Evolutionary conservation across 2,329 filamentous ascomycete species (phyloP).

Genomic region (Aspergillus aculeatus): DNA sequence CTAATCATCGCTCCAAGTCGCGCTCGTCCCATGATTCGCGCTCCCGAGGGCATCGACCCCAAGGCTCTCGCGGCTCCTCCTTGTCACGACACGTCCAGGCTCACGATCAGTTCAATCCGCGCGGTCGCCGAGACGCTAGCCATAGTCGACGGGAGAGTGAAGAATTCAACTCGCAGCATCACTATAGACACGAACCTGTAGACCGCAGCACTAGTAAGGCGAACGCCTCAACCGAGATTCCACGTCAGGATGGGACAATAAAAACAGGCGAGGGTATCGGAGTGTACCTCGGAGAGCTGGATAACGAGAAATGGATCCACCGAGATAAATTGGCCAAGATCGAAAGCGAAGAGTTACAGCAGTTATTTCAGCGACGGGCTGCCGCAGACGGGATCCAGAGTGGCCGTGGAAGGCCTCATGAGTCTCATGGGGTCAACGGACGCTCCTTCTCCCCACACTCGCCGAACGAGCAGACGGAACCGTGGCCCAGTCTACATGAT

Average conservation of each 20-base stretch:
- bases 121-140: conserved; percentile 35
- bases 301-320: conserved; percentile 51
- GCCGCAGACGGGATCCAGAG: conserved; percentile 39
- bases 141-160: conserved; percentile 41
- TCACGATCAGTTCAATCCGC: conserved; percentile 32
- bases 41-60: conserved; percentile 32
- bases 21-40: conserved; percentile 41
- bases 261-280: conserved; percentile 19
- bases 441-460: conserved; percentile 24
- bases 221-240: conserved; percentile 24
- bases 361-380: conserved; percentile 41
- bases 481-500: conserved; percentile 37
- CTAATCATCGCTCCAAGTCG: conserved; percentile 29
- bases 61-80: conserved; percentile 42
- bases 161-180: conserved; percentile 37
- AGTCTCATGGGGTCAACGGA: conserved; percentile 33
- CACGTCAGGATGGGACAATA: conserved; percentile 18
- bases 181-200: conserved; percentile 33
- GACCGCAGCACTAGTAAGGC: conserved; percentile 23
- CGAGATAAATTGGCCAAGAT: conserved; percentile 52
- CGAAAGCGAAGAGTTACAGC: conserved; percentile 51
- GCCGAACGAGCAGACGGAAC: conserved; percentile 32
- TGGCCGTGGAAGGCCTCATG: conserved; percentile 39
- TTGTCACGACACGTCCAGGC: conserved; percentile 32
- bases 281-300: conserved; percentile 20